Evolutionary conservation across 768 basidiomycete genomes (phyloP), one percentile per base, ranked within the genome.

Genomic region (Serendipita sp.): DNA sequence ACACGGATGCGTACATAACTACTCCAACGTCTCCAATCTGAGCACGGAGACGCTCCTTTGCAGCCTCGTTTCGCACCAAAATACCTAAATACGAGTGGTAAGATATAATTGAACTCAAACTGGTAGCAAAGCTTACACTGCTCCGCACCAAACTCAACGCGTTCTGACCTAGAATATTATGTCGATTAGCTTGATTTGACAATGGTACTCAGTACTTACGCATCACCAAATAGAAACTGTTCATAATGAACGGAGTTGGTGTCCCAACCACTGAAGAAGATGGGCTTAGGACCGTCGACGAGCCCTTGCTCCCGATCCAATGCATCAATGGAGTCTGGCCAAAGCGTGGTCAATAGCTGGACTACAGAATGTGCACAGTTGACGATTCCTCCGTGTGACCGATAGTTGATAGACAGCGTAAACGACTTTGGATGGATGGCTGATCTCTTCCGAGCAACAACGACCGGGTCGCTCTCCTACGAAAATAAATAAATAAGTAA

Each of bases 341-440:
- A 88, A 65, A 84, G 84, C 7, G 68, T 69, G 15, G 74, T 78
- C 13, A 89, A 81, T 1, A 88, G 72, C n/a, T 83, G 78, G 3
- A 89, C 79, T 30, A 88, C 73, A 0, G 79, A 80, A 63, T 83
- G 80, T 0, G 87, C 87, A 68, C 84, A 86, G 53, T 83, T 76
- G n/a, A 89, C 82, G 47, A 89, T 88, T 1, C 88, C 88, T 0
- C 79, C 80, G 69, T 88, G 85, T 0, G 85, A 87, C 3, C 87
- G 80, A 68, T 86, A 88, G 69, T 89, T 89, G 58, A 79, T 74
- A 0, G 78, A 72, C 0, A 89, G 76, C 16, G 56, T 60, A 60
- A 60, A 60, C 37, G 18, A 24, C 35, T 60, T 60, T 32, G 56
- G 56, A 34, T 60, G 56, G 18, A 60, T 0, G 4, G 56, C 56